Base-by-base conservation (phyloP, 2,329 filamentous ascomycete genomes). In the Microcera coccophila region DNA sequence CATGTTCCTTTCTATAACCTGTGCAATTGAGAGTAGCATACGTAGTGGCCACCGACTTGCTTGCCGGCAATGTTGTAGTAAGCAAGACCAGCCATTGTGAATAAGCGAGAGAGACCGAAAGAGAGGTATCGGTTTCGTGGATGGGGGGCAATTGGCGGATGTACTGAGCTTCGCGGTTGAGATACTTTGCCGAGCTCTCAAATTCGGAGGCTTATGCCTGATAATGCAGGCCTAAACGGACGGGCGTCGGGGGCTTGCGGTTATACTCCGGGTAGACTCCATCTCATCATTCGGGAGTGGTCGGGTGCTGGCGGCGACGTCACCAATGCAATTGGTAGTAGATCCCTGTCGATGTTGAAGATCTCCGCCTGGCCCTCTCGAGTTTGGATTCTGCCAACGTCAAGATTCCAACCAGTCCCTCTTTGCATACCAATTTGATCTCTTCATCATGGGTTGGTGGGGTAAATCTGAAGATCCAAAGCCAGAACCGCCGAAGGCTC, bases 1-100 rank as follows among this genome's bases (percentile, higher is more conserved):
- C 39, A 17, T 18, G 32, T 45, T 37, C 24, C 21, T 28, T 28
- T 41, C 17, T 33, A 42, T 41, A 26, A 33, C 40, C 34, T 35
- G 19, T 39, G 42, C 41, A 40, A 52, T 50, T 50, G 55, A 20
- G 40, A 48, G 33, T 24, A 41, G 74, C 78, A 62, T 58, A 82
- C 78, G 68, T 78, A 72, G 71, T 81, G 78, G 50, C 78, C 78
- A 69, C 71, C 78, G 64, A 82, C 65, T 65, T 80, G 73, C 62
- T 71, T 73, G 68, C 78, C 78, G 64, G 77, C 67, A 59, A 82
- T 69, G 54, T 63, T 72, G 71, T 81, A 82, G 53, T 62, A 62
- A 49, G 65, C 58, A 52, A 63, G 47, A 42, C 65, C 65, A 60
- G 63, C 66, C 66, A 69, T 69, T 57, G 44, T 62, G 53, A 54